phyloP scores from a whole-genome alignment of 805 yeast genomes.

The Yamadazyma sp. region DNA sequence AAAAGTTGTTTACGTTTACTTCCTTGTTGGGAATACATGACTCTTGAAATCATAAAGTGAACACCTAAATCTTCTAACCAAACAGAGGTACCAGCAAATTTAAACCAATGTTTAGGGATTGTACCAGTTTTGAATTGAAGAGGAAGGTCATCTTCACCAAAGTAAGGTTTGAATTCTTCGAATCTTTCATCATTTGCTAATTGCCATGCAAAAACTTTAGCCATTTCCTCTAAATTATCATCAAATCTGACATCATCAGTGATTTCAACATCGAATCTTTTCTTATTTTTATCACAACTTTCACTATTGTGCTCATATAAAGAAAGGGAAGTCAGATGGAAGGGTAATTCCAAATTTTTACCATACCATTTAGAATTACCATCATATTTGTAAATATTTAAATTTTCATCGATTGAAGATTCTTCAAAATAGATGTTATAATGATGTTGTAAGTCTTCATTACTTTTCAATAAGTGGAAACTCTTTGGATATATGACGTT shows the following conservation, averaged over 20 bases:
- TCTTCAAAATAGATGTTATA: constrained; percentile 12
- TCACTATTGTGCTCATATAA: constrained; percentile 6
- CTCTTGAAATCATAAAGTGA: constrained; percentile 45
- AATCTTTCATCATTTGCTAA: constrained; percentile 10
- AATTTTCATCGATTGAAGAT: constrained; percentile 1
- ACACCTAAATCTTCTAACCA: constrained; percentile 50
- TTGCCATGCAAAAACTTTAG: constrained; percentile 6
- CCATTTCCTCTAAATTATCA: constrained; percentile 7
- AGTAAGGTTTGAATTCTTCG: constrained; percentile 23
- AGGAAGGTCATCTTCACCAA: constrained; percentile 19
- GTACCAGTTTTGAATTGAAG: constrained; percentile 17
- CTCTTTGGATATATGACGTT: constrained; percentile 11
- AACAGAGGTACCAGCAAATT: constrained; percentile 49
- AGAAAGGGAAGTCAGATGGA: no score
- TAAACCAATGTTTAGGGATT: constrained; percentile 37
- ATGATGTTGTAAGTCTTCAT: constrained; percentile 7
- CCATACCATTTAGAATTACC: constrained; percentile 9
- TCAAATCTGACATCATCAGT: constrained; percentile 7
- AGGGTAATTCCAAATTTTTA: no score
- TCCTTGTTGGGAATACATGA: constrained; percentile 31
- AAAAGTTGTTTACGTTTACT: constrained; percentile 33
- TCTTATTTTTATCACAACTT: constrained; percentile 5
- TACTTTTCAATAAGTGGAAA: constrained; percentile 1
- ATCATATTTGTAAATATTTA: constrained; percentile 9
- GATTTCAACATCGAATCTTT: constrained; percentile 8